Conservation (phyloP, 73 alveolate species). For the Tetrahymena malaccensis region DNA sequence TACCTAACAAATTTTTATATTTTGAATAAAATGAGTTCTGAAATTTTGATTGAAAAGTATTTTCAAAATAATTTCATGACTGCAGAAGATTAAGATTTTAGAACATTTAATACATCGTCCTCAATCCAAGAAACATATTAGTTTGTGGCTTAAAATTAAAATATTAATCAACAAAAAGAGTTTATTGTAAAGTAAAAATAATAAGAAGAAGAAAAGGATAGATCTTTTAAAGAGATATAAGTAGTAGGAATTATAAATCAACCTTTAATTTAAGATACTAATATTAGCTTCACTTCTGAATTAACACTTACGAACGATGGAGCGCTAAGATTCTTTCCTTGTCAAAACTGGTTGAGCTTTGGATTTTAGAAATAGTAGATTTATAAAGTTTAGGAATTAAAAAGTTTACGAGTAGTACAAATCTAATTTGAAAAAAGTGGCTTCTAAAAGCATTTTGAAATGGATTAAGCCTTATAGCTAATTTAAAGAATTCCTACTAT, state of each 20-base stretch:
- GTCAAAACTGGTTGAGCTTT: background rate
- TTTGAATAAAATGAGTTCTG: no score
- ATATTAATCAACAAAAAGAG: background rate
- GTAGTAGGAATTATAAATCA: background rate
- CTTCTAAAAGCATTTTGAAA: background rate
- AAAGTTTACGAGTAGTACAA: background rate
- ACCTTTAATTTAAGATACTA: background rate
- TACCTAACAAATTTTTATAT: no score
- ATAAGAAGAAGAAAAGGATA: no score
- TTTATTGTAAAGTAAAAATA: no score
- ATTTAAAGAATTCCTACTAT: background rate
- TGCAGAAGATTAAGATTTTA: no score
- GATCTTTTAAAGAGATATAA: no score
- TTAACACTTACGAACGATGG: background rate
- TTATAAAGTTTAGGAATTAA: background rate
- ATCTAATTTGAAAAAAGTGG: background rate
- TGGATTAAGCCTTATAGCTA: background rate
- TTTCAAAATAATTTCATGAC: no score
- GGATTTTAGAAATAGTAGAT: background rate
- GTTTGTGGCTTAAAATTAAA: no score
- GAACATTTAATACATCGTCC: no score
- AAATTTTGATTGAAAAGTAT: no score
- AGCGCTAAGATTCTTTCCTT: background rate
- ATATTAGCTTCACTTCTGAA: background rate
- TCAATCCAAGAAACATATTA: no score